A percentile compares a stretch with the other conserved stretches of the same genome.
Evolutionary conservation across 345 rosid species (phyloP).

Genomic region (Cardamine chenopodiifolia): DNA sequence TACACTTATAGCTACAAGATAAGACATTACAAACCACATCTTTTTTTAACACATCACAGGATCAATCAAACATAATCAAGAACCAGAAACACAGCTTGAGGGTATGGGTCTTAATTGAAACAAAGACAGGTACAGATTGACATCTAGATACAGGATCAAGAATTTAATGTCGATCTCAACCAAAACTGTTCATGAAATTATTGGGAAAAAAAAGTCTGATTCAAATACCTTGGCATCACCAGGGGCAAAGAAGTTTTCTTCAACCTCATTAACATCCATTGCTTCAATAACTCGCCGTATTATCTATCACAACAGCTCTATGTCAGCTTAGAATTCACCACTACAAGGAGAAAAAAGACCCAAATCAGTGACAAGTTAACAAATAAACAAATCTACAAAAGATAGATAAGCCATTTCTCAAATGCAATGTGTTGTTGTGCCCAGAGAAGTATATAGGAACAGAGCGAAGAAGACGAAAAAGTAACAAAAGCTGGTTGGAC

Average conservation of each 20-base stretch:
- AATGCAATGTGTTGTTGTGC: background rate
- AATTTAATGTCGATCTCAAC: slow-evolving; percentile 4
- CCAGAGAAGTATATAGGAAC: slow-evolving; percentile 15
- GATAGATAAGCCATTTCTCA: background rate
- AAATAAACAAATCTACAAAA: slow-evolving; percentile 10
- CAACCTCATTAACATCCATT: slow-evolving; percentile 85
- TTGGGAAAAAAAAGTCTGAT: background rate
- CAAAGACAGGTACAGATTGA: background rate
- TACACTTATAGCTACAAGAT: slow-evolving; percentile 19
- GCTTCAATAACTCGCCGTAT: slow-evolving; percentile 42
- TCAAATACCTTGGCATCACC: slow-evolving; percentile 90
- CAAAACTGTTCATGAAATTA: background rate
- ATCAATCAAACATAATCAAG: slow-evolving; percentile 7
- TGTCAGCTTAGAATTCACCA: slow-evolving; percentile 43
- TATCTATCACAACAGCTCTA: slow-evolving; percentile 44
- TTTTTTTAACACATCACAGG: background rate
- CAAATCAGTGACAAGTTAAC: slow-evolving; percentile 2
- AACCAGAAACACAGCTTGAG: background rate
- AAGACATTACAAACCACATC: background rate
- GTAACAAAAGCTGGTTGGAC: slow-evolving; percentile 31
- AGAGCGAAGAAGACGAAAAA: background rate
- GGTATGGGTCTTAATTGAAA: background rate
- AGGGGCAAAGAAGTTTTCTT: slow-evolving; percentile 83
- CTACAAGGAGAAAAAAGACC: slow-evolving; percentile 20
- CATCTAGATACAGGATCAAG: slow-evolving; percentile 6